Base-by-base conservation (phyloP, 305 asterid species). In the Fraxinus nigra region DNA sequence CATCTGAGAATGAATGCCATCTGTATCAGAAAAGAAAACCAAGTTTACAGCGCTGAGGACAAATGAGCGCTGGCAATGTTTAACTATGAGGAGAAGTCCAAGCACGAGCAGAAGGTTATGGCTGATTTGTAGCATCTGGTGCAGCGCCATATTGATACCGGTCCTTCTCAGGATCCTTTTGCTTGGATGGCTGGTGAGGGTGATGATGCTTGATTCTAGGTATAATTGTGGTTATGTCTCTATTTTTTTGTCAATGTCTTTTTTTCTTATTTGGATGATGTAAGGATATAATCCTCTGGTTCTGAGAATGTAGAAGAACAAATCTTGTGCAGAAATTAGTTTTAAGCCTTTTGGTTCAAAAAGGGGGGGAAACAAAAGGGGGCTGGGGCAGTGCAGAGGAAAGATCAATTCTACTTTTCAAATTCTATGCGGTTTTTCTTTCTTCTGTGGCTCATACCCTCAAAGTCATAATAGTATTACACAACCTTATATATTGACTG, bases 1-100 rank as follows among this genome's bases (percentile, higher is more conserved):
- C 99, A 96, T 89, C 99, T 94, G 84, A 91, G 99, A 86, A 96
- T 96, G 99, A 96, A 96, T 89, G 99, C 99, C 32, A 94, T 94
- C 76, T 97, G 98, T 93, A 92, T 96, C 72, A 87, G 99, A 67
- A 96, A 94, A 84, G 98, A 94, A 89, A 96, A 96, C 90, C 99
- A 94, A 90, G 98, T 93, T 73, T 94, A 93, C 83, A 96, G 99
- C 72, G 98, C 99, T 59, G 99, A 93, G 87, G 99, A 96, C 82
- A 96, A 96, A 85, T 89, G 97, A 56, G 98, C 98, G 0, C 79
- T 94, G 87, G 99, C 99, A 20, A 93, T 96, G 99, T 96, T 94
- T 78, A 96, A 93, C 90, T 93, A 94, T 56, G 98, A 96, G 90
- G 99, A 96, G 90, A 96, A 94, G 91, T 92, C 98, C 61, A 96